Evolutionary conservation across 1,284 basidiomycete species (phyloP).

Genomic region (Ganoderma sp.): DNA sequence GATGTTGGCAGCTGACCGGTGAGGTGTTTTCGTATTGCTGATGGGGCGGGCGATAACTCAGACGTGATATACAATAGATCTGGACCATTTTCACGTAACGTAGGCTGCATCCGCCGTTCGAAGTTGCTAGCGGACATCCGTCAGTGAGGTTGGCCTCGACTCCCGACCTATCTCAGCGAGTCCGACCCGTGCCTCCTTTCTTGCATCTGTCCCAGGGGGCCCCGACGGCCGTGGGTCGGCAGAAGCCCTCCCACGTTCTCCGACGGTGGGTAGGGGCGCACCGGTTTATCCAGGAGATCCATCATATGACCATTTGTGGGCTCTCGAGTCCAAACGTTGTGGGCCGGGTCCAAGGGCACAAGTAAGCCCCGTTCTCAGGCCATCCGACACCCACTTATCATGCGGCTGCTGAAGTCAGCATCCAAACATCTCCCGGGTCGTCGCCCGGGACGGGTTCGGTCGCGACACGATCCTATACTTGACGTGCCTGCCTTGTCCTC

Average conservation of each 20-base stretch:
- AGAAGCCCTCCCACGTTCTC: not conserved
- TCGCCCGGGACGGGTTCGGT: not conserved
- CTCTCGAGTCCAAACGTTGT: not conserved
- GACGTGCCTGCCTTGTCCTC: not conserved
- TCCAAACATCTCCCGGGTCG: not conserved
- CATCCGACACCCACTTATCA: not conserved
- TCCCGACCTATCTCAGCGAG: not conserved
- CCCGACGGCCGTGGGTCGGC: constrained; percentile 2
- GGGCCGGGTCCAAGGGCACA: not conserved
- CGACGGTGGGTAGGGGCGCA: not conserved
- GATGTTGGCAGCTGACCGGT: not conserved
- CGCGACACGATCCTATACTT: not conserved
- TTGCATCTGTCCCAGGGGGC: not conserved
- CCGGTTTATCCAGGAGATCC: not conserved
- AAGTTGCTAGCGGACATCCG: not conserved
- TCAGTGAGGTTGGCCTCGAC: not conserved
- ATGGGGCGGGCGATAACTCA: not conserved
- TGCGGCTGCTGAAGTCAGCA: not conserved
- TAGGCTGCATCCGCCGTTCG: not conserved
- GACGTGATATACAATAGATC: not conserved
- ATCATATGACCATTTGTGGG: constrained; percentile 1
- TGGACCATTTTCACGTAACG: not conserved
- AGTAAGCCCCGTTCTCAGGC: not conserved
- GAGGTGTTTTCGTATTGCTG: not conserved
- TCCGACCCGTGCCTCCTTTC: not conserved